phyloP scores from a whole-genome alignment of 208 protist species.

The Borovskyia barvae region DNA sequence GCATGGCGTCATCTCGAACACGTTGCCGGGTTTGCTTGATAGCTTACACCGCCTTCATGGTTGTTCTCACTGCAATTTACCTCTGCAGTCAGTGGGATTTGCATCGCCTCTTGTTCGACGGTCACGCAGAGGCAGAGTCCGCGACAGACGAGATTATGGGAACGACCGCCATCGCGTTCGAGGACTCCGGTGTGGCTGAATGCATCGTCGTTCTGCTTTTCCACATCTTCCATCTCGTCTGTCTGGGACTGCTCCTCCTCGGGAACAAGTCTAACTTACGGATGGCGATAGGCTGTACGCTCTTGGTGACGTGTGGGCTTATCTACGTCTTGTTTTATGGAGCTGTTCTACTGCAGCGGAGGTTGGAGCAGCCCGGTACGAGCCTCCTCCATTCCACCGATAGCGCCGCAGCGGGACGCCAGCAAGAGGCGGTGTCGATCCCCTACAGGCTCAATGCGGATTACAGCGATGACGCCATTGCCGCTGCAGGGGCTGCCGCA shows the following conservation, averaged over 20 bases:
- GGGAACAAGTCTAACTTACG: slow-evolving; percentile 1
- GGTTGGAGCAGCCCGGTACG: slow-evolving; percentile 4
- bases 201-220: slow-evolving; percentile 19
- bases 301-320: slow-evolving; percentile 23
- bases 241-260: slow-evolving; percentile 9
- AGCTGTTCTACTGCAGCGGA: slow-evolving; percentile 9
- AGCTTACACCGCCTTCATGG: slow-evolving; percentile 17
- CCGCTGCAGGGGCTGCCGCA: slow-evolving; percentile 1
- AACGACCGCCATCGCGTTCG: slow-evolving; percentile 12
- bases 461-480: slow-evolving; percentile 8
- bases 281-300: slow-evolving; percentile 26
- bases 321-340: slow-evolving; percentile 40
- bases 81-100: slow-evolving; percentile 14
- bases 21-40: slow-evolving; percentile 13
- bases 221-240: slow-evolving; percentile 6
- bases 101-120: slow-evolving; percentile 4
- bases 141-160: background rate
- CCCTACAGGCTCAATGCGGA: slow-evolving; percentile 7
- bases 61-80: slow-evolving; percentile 11
- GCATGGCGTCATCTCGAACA: background rate
- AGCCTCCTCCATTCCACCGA: background rate
- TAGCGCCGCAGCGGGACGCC: background rate
- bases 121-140: slow-evolving; percentile 1
- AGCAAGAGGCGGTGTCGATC: slow-evolving; percentile 6
- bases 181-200: slow-evolving; percentile 21